phyloP scores from a whole-genome alignment of 2,329 filamentous ascomycete species.

The Pseudocercospora vitis region DNA sequence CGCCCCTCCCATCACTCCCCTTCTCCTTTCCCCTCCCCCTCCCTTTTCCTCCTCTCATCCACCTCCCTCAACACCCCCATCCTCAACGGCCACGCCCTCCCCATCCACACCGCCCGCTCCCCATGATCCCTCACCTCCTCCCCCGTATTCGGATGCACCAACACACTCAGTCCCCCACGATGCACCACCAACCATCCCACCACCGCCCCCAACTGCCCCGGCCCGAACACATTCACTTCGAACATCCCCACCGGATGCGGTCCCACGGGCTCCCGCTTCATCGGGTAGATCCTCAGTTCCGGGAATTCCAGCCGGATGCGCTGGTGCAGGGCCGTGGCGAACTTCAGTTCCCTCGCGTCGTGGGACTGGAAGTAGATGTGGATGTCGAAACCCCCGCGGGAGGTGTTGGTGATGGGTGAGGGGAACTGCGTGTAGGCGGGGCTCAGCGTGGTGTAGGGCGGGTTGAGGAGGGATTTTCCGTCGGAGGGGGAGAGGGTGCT shows the following conservation, averaged over 20 bases:
- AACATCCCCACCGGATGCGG: slow-evolving; percentile 88
- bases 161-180: slow-evolving; percentile 72
- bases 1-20: background rate
- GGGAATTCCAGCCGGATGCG: slow-evolving; percentile 80
- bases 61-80: slow-evolving; percentile 49
- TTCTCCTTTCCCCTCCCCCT: background rate
- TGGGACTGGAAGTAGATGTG: slow-evolving; percentile 78
- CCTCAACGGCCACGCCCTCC: slow-evolving; percentile 64
- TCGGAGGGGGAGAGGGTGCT: too few relatives aligned
- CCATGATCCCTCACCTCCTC: slow-evolving; percentile 65
- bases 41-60: slow-evolving; percentile 7
- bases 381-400: slow-evolving; percentile 75
- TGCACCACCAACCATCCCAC: slow-evolving; percentile 81
- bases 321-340: slow-evolving; percentile 72
- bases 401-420: slow-evolving; percentile 65
- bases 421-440: slow-evolving; percentile 69
- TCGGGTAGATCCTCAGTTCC: slow-evolving; percentile 75
- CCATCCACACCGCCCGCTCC: slow-evolving; percentile 70
- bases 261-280: slow-evolving; percentile 76
- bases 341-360: slow-evolving; percentile 62
- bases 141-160: slow-evolving; percentile 80
- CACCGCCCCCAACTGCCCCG: slow-evolving; percentile 83
- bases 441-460: slow-evolving; percentile 59
- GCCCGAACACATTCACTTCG: slow-evolving; percentile 84
- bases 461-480: slow-evolving; percentile 75